phyloP scores from a whole-genome alignment of 2,329 filamentous ascomycete genomes.

The Aspergillus aculeatus region DNA sequence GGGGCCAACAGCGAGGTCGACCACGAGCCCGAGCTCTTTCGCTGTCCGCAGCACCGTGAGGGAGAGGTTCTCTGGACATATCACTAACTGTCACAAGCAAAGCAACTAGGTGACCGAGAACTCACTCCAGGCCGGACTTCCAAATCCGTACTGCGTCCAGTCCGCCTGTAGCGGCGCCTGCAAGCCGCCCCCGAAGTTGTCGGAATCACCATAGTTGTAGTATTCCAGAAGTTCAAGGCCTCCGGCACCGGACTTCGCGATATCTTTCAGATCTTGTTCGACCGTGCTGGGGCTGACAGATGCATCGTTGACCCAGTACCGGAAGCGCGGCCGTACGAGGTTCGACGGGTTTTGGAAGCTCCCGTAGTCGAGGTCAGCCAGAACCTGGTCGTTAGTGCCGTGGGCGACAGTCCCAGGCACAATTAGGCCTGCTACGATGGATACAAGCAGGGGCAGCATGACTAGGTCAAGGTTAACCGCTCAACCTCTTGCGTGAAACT shows the following conservation, averaged over 20 bases:
- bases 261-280: background rate
- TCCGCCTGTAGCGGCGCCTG: background rate
- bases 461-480: no score
- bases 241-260: background rate
- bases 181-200: background rate
- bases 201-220: background rate
- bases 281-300: background rate
- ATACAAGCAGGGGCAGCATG: no score
- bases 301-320: conserved; percentile 1
- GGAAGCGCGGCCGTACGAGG: background rate
- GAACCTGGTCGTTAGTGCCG: background rate
- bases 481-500: no score
- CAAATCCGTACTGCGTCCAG: conserved; percentile 2
- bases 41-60: background rate
- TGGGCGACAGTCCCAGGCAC: background rate
- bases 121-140: background rate
- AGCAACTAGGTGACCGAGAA: background rate
- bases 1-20: conserved; percentile 50
- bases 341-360: background rate
- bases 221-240: background rate
- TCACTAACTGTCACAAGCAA: background rate
- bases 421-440: background rate
- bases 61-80: background rate
- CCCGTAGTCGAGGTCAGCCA: background rate
- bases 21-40: conserved; percentile 37